These are phyloP conservation scores for Phytophthora nicotianae DNA, from an alignment of 352 stramenopile species.

Conservation along the genomic window DNA sequence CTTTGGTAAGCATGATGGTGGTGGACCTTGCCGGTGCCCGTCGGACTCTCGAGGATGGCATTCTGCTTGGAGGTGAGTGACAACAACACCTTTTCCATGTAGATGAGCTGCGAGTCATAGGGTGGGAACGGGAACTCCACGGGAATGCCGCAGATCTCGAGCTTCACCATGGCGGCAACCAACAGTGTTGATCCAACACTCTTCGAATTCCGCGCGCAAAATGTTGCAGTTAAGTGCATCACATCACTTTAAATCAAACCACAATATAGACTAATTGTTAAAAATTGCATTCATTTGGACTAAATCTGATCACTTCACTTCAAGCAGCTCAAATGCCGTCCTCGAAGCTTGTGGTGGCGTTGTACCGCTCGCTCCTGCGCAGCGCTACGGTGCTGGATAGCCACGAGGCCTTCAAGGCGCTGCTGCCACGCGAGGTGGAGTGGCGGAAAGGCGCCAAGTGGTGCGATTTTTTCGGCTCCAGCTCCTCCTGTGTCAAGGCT, in stretches of 20 bases:
- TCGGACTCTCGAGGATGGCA: constrained; percentile 97
- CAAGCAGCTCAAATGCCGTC: constrained; percentile 40
- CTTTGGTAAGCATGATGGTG: not conserved
- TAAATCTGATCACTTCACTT: constrained; percentile 22
- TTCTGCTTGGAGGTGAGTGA: constrained; percentile 93
- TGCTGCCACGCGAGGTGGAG: constrained; percentile 66
- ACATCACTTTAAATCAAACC: constrained; percentile 9
- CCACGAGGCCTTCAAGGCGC: constrained; percentile 69
- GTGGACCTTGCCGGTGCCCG: constrained; percentile 95
- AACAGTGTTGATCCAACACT: too few relatives aligned
- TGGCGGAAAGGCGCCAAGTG: constrained; percentile 53
- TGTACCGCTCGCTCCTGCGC: constrained; percentile 75
- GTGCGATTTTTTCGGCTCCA: constrained; percentile 65
- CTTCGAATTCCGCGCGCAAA: constrained; percentile 5
- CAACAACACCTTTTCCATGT: constrained; percentile 96
- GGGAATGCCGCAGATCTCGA: constrained; percentile 86
- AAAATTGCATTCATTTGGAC: not conserved
- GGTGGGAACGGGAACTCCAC: constrained; percentile 98
- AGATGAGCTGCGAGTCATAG: constrained; percentile 97
- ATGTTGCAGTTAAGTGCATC: constrained; percentile 33
- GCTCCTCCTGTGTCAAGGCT: constrained; percentile 58
- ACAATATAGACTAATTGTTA: not conserved
- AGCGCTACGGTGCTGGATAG: constrained; percentile 70
- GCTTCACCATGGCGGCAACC: constrained; percentile 52
- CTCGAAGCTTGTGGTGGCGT: constrained; percentile 58